phyloP scores from a whole-genome alignment of 208 protist species.

The Leishmania martiniquensis region DNA sequence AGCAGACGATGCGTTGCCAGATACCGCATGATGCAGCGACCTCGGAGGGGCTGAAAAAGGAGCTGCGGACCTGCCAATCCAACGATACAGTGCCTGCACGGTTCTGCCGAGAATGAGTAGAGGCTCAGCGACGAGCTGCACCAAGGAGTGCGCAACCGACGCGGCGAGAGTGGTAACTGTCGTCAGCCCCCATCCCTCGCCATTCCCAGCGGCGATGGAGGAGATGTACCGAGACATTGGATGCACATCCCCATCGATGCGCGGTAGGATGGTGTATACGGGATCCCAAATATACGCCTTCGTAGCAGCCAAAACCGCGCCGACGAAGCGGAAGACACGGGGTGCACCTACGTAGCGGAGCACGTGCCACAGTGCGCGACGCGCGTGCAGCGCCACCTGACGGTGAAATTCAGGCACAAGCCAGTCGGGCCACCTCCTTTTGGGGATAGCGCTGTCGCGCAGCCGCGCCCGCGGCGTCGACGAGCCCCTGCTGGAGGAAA shows the following conservation, averaged over 20 bases:
- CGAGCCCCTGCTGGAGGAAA: slow-evolving; percentile 5
- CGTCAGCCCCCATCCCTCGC: slow-evolving; percentile 11
- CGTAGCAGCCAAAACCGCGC: neutral
- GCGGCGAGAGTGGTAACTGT: slow-evolving; percentile 2
- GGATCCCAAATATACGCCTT: slow-evolving; percentile 1
- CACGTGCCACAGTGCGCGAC: slow-evolving; percentile 1
- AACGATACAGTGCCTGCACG: slow-evolving; percentile 8
- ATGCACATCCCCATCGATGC: slow-evolving; percentile 9
- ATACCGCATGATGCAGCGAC: neutral
- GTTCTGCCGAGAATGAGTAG: slow-evolving; percentile 25
- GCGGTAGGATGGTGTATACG: slow-evolving; percentile 3
- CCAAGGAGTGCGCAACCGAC: slow-evolving; percentile 10
- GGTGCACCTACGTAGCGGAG: neutral
- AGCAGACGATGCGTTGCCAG: neutral
- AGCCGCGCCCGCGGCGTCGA: neutral
- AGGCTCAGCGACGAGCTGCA: slow-evolving; percentile 18
- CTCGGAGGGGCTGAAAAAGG: slow-evolving; percentile 4
- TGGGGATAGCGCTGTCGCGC: neutral
- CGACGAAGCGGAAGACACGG: neutral
- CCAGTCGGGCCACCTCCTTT: slow-evolving; percentile 21
- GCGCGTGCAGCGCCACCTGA: slow-evolving; percentile 37
- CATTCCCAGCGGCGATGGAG: neutral
- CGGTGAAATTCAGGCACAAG: slow-evolving; percentile 32
- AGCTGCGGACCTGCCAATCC: neutral
- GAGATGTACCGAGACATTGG: slow-evolving; percentile 14